Evolutionary conservation across 345 rosid species (phyloP), one percentile per base, ranked within the genome.

Genomic region (Eucalyptus tenuipes): DNA sequence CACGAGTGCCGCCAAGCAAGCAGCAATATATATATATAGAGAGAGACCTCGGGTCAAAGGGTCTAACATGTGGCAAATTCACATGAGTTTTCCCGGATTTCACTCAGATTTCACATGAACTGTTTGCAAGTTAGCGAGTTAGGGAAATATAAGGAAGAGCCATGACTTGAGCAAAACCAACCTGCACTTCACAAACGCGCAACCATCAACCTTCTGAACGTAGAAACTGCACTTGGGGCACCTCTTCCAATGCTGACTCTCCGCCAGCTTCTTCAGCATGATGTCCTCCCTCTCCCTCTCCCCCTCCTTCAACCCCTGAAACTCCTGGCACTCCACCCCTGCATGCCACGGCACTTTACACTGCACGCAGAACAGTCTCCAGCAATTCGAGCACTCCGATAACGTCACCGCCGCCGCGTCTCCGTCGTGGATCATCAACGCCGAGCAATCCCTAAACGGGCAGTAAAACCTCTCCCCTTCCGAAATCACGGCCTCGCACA

Each of bases 321-420:
- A 93, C 89, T 89, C 89, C 8, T 29, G 49, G 45, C 97, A 95
- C 27, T 29, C 47, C 17, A 91, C 71, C 86, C 87, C 94, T 1
- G 89, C n/a, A 87, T 95, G 97, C 96, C 97, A 95, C 66, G 94
- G 90, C 31, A 93, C 95, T 86, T 81, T 88, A 52, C 96, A 93
- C 88, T 85, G 91, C 9, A 89, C 93, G 61, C 96, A 93, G 87
- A 95, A 93, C 89, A 84, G 13, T 66, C 96, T 90, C 85, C 86
- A 25, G 87, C 95, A 95, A 59, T 87, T 2, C 4, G 96, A 94
- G 49, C 96, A 95, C 87, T 89, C 90, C 3, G 91, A 88, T 71
- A 90, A 85, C 85, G 45, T 89, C 17, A 89, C 25, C 20, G 8
- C 66, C 82, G 57, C 68, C 82, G 57, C 80, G 15, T 61, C 71